phyloP scores from a whole-genome alignment of 176 grass and related monocot species.

The Hyparrhenia diplandra region DNA sequence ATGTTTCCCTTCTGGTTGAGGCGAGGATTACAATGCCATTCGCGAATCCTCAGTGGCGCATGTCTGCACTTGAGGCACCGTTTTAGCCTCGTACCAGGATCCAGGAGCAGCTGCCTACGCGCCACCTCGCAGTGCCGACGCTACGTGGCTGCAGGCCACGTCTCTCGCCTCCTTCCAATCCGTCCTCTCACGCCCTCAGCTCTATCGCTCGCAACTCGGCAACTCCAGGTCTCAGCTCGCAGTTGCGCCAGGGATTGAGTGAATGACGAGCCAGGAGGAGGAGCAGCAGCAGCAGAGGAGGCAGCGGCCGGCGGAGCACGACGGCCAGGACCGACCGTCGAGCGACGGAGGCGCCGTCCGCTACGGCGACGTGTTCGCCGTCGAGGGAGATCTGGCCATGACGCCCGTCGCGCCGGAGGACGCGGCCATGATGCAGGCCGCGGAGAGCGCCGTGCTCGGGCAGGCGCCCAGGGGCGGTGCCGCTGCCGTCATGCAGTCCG shows the following conservation, averaged over 20 bases:
- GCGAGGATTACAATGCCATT: background rate
- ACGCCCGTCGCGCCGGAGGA: slow-evolving; percentile 30
- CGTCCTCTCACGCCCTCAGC: background rate
- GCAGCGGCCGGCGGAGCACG: background rate
- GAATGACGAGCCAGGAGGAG: slow-evolving; percentile 43
- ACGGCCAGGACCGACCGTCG: background rate
- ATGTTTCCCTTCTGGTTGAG: too few species aligned
- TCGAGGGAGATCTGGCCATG: slow-evolving; percentile 23
- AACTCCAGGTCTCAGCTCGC: too few species aligned
- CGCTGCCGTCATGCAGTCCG: slow-evolving; percentile 49
- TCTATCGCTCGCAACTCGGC: too few species aligned
- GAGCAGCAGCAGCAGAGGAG: slow-evolving; percentile 5
- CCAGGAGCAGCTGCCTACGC: background rate
- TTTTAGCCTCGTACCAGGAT: background rate
- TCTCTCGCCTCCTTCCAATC: background rate
- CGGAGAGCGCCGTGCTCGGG: slow-evolving; percentile 24
- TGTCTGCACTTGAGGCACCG: too few species aligned
- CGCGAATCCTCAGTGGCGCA: background rate
- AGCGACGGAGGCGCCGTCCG: background rate
- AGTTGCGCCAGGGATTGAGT: background rate
- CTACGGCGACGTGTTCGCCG: slow-evolving; percentile 49
- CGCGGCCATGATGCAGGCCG: slow-evolving; percentile 47
- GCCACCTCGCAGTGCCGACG: background rate
- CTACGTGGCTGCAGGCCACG: background rate
- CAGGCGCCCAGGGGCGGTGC: slow-evolving; percentile 14